phyloP scores from a whole-genome alignment of 495 filamentous ascomycete genomes.

The Thozetella sp. region DNA sequence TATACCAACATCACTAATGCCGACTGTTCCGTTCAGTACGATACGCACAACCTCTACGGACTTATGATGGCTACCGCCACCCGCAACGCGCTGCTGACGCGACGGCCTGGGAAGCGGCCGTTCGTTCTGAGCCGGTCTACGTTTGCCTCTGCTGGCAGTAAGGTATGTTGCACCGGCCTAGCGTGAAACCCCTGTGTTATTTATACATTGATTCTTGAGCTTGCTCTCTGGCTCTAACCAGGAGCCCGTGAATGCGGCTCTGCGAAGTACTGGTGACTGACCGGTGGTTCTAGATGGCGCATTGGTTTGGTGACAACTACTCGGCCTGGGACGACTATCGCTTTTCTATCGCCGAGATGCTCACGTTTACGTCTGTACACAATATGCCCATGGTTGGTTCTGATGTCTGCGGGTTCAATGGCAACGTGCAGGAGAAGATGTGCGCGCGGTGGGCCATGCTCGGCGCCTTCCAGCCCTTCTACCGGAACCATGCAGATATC shows the following conservation, averaged over 20 bases:
- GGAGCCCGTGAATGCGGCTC: too few species aligned
- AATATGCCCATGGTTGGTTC: constrained; percentile 83
- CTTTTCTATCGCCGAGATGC: constrained; percentile 66
- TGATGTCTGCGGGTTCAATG: constrained; percentile 79
- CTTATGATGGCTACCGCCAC: constrained; percentile 77
- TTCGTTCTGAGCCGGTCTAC: constrained; percentile 85
- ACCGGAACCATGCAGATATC: constrained; percentile 72
- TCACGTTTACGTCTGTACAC: constrained; percentile 79
- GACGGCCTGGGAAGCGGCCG: constrained; percentile 65
- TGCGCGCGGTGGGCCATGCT: constrained; percentile 83
- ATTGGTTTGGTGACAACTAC: constrained; percentile 89
- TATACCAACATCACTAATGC: constrained; percentile 74
- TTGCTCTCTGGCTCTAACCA: too few species aligned
- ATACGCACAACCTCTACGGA: constrained; percentile 85
- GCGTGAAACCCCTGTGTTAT: too few species aligned
- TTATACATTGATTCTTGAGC: too few species aligned
- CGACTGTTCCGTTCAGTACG: constrained; percentile 72
- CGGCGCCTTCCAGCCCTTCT: constrained; percentile 82
- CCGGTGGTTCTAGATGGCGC: constrained; percentile 75
- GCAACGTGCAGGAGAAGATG: constrained; percentile 72
- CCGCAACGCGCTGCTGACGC: constrained; percentile 63
- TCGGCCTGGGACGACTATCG: constrained; percentile 75
- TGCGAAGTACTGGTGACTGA: too few species aligned
- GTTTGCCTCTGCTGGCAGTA: too few species aligned
- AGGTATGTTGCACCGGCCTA: too few species aligned